Base-by-base conservation (phyloP, 148 eudicot species). In the Chenopodium quinoa region DNA sequence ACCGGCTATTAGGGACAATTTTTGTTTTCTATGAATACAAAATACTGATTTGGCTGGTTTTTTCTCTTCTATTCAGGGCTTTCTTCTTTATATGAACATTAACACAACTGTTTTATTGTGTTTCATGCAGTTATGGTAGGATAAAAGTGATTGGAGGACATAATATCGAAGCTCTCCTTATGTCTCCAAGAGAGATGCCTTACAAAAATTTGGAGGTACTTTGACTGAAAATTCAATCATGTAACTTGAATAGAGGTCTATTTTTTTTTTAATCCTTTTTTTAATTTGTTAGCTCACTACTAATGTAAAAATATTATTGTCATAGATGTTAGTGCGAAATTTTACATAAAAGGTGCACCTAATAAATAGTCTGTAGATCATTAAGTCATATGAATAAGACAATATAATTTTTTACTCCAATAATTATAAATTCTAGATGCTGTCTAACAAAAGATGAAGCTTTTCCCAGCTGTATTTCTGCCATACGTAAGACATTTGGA, bases 141-240 rank as follows among this genome's bases (percentile, higher is more conserved):
- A 92, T 92, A 79, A 92, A 92, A 86, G 86, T 92, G 63, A 84
- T 92, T 71, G 93, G 96, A 71, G 93, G 93, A 79, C 86, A 88
- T 84, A 87, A 84, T 77, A 86, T 91, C 62, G 96, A 92, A 86
- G 92, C 86, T 52, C 92, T 92, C 83, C 83, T 92, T 56, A 86
- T 85, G 78, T 92, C 96, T 19, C 88, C 89, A 34, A 86, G 87
- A 81, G 88, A 89, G 60, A 71, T 84, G 78, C 93, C 96, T 80
- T 88, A 83, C 90, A 92, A 92, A 78, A 87, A 86, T 84, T 81
- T 92, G 80, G 93, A 90, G 96, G 96, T 92, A 81, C 71, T 87
- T 62, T 31, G 48, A 31, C 47, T 79, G 19, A 50, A 11, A 81
- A 37, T 48, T 50, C 69, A 62, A 19, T 54, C 73, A 25, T 29